Evolutionary conservation across 352 stramenopile genomes (phyloP).

Genomic region (Phytopythium sindhum): DNA sequence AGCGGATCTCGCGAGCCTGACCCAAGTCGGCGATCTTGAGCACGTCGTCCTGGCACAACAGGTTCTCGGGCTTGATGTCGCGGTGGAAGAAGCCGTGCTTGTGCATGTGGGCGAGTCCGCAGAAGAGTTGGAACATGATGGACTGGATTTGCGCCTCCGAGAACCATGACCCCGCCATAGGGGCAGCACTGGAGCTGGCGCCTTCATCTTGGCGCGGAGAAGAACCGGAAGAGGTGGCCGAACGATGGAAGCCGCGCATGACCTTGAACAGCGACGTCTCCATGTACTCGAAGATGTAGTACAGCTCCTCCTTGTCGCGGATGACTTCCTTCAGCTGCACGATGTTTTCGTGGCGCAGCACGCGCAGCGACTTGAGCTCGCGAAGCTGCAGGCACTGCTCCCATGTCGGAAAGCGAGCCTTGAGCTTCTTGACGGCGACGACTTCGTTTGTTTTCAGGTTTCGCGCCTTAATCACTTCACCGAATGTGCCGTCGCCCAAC

Average conservation of each 20-base stretch:
- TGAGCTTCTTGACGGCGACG: conserved; percentile 87
- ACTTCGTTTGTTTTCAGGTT: conserved; percentile 90
- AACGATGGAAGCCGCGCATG: conserved; percentile 40
- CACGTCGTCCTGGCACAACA: conserved; percentile 53
- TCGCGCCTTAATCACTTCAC: conserved; percentile 89
- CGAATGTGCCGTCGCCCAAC: conserved; percentile 93
- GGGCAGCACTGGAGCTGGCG: conserved; percentile 9
- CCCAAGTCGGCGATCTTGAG: conserved; percentile 78
- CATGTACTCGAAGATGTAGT: conserved; percentile 89
- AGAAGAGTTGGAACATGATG: conserved; percentile 79
- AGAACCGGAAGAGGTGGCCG: conserved; percentile 5
- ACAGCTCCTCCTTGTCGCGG: conserved; percentile 83
- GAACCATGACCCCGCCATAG: conserved; percentile 29
- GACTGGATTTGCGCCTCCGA: conserved; percentile 66
- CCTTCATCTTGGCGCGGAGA: conserved; percentile 19
- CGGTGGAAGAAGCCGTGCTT: conserved; percentile 84
- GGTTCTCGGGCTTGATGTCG: conserved; percentile 81
- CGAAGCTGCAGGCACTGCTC: conserved; percentile 80
- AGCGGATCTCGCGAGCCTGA: conserved; percentile 72
- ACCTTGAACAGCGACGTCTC: conserved; percentile 75
- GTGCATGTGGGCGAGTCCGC: conserved; percentile 74
- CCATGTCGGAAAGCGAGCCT: conserved; percentile 73
- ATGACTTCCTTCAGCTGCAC: conserved; percentile 85
- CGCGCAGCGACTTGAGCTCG: conserved; percentile 73
- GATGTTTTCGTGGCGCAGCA: conserved; percentile 81